Base-by-base conservation (phyloP, 140 eudicot species). In the Flaveria floridana region DNA sequence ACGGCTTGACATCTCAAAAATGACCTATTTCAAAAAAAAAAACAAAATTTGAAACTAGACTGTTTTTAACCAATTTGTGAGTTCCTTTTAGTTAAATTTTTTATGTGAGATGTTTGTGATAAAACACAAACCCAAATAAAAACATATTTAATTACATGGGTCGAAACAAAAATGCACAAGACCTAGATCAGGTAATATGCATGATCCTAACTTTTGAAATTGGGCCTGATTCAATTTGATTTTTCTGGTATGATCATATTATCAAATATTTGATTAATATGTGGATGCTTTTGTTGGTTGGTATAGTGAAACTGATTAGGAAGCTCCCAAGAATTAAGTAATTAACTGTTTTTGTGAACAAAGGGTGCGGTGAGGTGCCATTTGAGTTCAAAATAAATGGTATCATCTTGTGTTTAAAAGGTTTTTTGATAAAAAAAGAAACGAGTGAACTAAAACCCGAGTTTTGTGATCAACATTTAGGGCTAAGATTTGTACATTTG, bases 351-450 rank as follows among this genome's bases (percentile, higher is more conserved):
- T 67, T 88, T 66, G 75, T 80, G 63, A 85, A 76, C n/a, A 88
- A 72, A 65, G 95, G 97, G 52, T 62, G 79, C 2, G 66, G 71
- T 23, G 88, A 86, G 65, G 89, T 68, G 21, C 95, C 87, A 58
- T 90, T 88, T 51, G 87, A 88, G 77, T 90, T 86, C 65, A 75
- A 72, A 42, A 77, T 88, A 73, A 79, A 73, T 46, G 88, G 72
- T 51, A 15, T 47, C 69, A 46, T 21, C 57, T 34, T 20, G 28
- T 30, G 37, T 30, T 28, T 26, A n/a, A 16, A 16, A 37, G 52
- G 20, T 1, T 42, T 42, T 19, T 7, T n/a, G 0, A 19, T 23
- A 12, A 65, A 13, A 26, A 2, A 26, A 26, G 30, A 26, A 26
- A 26, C 30, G 3, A 34, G 50, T 25, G 58, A 50, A 68, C 58